Conservation (phyloP, 768 basidiomycete species). For the Leccinum subtestaceum region DNA sequence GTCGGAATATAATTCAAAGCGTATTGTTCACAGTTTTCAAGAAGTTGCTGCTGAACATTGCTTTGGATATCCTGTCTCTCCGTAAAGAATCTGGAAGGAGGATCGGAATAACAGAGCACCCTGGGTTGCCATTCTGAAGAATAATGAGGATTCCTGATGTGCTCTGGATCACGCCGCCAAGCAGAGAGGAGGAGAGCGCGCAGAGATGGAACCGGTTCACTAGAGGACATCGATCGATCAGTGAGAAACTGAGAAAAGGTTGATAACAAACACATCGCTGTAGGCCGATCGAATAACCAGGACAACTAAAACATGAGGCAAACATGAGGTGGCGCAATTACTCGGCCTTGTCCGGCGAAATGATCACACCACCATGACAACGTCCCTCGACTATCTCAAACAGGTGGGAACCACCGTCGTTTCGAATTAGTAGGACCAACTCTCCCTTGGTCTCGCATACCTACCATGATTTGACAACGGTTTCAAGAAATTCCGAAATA, state of each 20-base stretch:
- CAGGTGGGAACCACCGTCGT: slow-evolving; percentile 86
- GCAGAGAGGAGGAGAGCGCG: neutral
- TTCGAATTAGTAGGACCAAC: too few relatives aligned
- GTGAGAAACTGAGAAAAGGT: neutral
- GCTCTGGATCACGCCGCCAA: neutral
- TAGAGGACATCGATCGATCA: neutral
- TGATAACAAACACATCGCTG: neutral
- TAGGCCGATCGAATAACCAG: too few relatives aligned
- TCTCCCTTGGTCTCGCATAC: too few relatives aligned
- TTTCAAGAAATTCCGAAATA: too few relatives aligned
- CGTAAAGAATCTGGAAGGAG: neutral
- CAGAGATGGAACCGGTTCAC: neutral
- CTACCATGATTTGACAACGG: too few relatives aligned
- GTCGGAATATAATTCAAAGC: slow-evolving; percentile 20
- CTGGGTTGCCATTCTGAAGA: neutral
- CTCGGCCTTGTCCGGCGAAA: neutral
- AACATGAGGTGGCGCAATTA: neutral
- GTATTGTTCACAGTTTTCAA: neutral
- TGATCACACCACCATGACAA: slow-evolving; percentile 54
- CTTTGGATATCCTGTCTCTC: neutral
- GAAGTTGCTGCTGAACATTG: neutral
- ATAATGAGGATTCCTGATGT: neutral
- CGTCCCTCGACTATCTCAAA: slow-evolving; percentile 78
- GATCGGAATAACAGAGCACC: neutral
- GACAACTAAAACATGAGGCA: too few relatives aligned